Conservation (phyloP, 1,139 yeast genomes). For the Scheffersomyces stambukii region DNA sequence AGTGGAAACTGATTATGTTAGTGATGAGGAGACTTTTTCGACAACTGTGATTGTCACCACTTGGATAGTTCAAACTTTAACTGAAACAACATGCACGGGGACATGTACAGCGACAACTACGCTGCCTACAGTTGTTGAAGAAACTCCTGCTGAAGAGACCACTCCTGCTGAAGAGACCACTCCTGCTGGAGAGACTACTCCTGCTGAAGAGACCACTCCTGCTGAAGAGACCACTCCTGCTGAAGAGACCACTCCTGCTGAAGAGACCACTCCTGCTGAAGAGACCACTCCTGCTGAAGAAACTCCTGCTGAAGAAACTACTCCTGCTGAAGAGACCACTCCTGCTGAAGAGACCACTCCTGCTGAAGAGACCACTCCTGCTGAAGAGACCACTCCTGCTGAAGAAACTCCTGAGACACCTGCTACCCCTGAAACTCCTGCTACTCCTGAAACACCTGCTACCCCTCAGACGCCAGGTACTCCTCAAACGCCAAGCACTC, state of each 20-base stretch:
- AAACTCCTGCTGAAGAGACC: no score
- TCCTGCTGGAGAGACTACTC: no score
- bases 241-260: not conserved
- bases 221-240: not conserved
- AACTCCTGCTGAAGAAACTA: not conserved
- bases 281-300: not conserved
- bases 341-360: not conserved
- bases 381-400: not conserved
- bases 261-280: not conserved
- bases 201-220: no score
- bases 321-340: not conserved
- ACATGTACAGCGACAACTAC: no score
- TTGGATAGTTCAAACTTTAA: no score
- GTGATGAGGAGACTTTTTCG: no score
- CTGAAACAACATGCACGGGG: no score
- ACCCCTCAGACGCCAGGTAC: conserved; percentile 12
- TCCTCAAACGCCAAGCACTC: conserved; percentile 19
- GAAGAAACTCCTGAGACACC: conserved; percentile 37
- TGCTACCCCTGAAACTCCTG: conserved; percentile 34
- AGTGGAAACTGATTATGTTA: no score
- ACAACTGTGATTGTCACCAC: no score
- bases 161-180: no score
- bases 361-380: not conserved
- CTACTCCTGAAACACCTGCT: conserved; percentile 11
- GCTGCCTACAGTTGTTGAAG: no score